Evolutionary conservation across 1,139 yeast species (phyloP).

Genomic region (Suhomyces bribrorum): DNA sequence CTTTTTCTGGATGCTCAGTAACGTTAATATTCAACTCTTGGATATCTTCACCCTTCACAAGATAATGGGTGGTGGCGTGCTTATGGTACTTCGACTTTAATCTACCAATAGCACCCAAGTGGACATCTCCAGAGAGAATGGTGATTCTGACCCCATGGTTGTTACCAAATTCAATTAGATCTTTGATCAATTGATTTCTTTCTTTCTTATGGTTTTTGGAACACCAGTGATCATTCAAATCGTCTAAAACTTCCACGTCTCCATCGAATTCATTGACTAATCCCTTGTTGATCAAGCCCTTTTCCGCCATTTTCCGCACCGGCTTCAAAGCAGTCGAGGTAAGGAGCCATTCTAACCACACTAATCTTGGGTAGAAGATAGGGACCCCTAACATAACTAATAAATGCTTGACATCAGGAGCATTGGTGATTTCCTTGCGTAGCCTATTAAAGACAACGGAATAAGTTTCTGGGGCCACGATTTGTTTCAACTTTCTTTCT

Average conservation of each 20-base stretch:
- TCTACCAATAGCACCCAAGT: constrained; percentile 81
- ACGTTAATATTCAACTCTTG: constrained; percentile 40
- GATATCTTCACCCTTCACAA: constrained; percentile 23
- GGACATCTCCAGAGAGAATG: constrained; percentile 90
- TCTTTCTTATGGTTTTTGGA: constrained; percentile 79
- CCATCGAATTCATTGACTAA: constrained; percentile 91
- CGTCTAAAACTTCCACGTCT: constrained; percentile 84
- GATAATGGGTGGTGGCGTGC: constrained; percentile 38
- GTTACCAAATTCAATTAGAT: constrained; percentile 64
- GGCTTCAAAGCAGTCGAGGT: constrained; percentile 66
- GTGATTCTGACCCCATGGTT: constrained; percentile 70
- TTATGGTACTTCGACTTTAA: constrained; percentile 61
- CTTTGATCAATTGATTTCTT: constrained; percentile 61
- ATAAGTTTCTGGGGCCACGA: constrained; percentile 62
- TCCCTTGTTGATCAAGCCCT: constrained; percentile 66
- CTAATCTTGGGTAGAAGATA: constrained; percentile 88
- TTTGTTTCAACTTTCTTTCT: constrained; percentile 67
- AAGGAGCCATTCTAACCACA: constrained; percentile 80
- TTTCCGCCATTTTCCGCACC: constrained; percentile 63
- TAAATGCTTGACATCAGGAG: constrained; percentile 68
- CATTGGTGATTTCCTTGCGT: constrained; percentile 48
- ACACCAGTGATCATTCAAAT: constrained; percentile 96
- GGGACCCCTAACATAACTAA: constrained; percentile 91
- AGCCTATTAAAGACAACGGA: constrained; percentile 60
- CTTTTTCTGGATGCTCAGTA: constrained; percentile 58